Conservation (phyloP, 148 eudicot genomes). For the Selenicereus undatus region DNA sequence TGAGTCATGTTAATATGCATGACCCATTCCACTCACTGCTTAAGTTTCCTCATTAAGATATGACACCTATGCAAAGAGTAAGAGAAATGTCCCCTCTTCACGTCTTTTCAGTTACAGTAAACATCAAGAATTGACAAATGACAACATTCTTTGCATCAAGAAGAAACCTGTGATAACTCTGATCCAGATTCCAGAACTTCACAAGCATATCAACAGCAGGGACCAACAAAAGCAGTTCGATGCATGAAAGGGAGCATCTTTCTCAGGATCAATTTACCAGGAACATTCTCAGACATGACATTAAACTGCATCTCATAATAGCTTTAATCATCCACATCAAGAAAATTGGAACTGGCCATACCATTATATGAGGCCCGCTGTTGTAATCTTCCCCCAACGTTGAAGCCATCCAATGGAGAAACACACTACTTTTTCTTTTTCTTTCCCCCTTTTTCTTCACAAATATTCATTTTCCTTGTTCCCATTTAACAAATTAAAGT, state of each 20-base stretch:
- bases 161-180: neutral
- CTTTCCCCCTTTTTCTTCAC: too few species aligned
- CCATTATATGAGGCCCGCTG: too few species aligned
- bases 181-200: neutral
- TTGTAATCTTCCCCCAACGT: too few species aligned
- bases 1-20: neutral
- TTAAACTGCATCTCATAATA: neutral
- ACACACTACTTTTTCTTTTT: too few species aligned
- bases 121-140: neutral
- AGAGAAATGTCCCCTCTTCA: neutral
- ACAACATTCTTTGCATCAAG: neutral
- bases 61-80: neutral
- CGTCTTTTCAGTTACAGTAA: neutral
- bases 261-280: neutral
- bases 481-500: too few species aligned
- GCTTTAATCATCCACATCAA: neutral
- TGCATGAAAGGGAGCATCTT: neutral
- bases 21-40: neutral
- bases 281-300: neutral
- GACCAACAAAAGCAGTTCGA: neutral
- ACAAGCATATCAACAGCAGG: neutral
- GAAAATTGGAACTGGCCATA: neutral
- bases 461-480: too few species aligned
- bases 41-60: neutral
- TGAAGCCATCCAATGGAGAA: too few species aligned